Conservation (phyloP, 2,329 filamentous ascomycete species). For the Claviceps fusiformis region DNA sequence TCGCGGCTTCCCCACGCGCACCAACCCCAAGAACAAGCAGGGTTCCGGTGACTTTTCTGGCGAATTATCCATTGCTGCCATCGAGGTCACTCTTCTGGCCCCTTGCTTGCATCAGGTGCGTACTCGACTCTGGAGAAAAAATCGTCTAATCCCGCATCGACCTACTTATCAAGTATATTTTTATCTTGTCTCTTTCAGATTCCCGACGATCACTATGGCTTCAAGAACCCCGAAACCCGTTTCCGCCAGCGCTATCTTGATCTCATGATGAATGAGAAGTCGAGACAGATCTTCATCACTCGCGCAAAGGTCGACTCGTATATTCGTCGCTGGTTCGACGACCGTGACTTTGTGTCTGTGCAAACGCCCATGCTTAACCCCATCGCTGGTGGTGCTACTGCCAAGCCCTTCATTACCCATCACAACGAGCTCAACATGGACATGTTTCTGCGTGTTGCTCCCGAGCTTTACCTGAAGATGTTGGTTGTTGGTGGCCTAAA, state of each 20-base stretch:
- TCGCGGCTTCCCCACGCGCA: slow-evolving; percentile 35
- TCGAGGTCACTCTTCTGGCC: slow-evolving; percentile 70
- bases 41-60: slow-evolving; percentile 54
- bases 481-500: slow-evolving; percentile 85
- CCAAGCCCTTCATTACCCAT: slow-evolving; percentile 82
- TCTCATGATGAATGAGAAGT: slow-evolving; percentile 88
- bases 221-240: slow-evolving; percentile 89
- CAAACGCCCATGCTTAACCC: slow-evolving; percentile 97
- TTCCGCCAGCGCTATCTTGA: slow-evolving; percentile 91
- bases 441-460: slow-evolving; percentile 87
- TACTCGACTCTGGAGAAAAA: slow-evolving; percentile 39
- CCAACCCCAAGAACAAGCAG: slow-evolving; percentile 78
- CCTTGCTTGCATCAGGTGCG: slow-evolving; percentile 62
- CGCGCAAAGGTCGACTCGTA: slow-evolving; percentile 80
- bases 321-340: slow-evolving; percentile 79
- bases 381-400: slow-evolving; percentile 90
- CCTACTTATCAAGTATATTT: background rate
- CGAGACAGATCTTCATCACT: slow-evolving; percentile 70
- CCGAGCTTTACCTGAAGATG: slow-evolving; percentile 95
- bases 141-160: background rate
- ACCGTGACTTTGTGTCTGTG: slow-evolving; percentile 79
- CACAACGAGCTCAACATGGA: slow-evolving; percentile 95
- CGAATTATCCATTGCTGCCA: slow-evolving; percentile 87
- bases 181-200: slow-evolving; percentile 12
- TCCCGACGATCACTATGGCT: slow-evolving; percentile 81